Evolutionary conservation across 2,329 filamentous ascomycete genomes (phyloP), one percentile per base, ranked within the genome.

Genomic region (Elsinoe australis): DNA sequence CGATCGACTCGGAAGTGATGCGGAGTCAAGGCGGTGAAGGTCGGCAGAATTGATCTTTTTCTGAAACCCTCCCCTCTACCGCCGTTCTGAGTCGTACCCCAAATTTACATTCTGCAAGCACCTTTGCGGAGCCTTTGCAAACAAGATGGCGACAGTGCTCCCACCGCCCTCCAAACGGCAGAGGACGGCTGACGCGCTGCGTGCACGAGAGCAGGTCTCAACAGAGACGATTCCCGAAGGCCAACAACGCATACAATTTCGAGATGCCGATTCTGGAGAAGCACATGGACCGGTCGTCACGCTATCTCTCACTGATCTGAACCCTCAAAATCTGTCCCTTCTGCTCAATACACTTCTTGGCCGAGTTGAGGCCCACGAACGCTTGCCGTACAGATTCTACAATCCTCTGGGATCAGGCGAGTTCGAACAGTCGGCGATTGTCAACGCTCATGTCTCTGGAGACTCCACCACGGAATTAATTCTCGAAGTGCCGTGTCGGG

Each of bases 151-250:
- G 57, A 94, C 87, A 4, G 69, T 89, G 39, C 65, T 83, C 4
- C 87, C 87, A n/a, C 87, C 86, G 38, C 86, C 87, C 3, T 89
- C 83, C 46, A 96, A 95, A 68, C 80, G 88, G 53, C 88, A 95
- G 63, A 85, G 82, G 66, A 79, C 83, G 42, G 86, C 86, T 57
- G 76, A 76, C 17, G 74, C 83, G 32, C 85, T 87, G 57, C 80
- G 79, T 59, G 78, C 84, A 5, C 75, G 80, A 55, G 71, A 79
- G 38, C 87, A 94, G 61, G 83, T 92, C 61, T 82, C 45, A 71
- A 76, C 33, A 71, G 80, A 44, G 35, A 65, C 65, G 17, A 76
- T 84, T 42, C 77, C 83, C 0, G 78, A 80, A 26, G 88, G 87
- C 55, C 87, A 81, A 52, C 60, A 63, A 49, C 58, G 61, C 65